Percentiles rank a stretch among this genome's conserved stretches.
These are phyloP conservation scores for Aureobasidium zeae DNA, from an alignment of 2,329 filamentous ascomycete species.

Conservation along the genomic window DNA sequence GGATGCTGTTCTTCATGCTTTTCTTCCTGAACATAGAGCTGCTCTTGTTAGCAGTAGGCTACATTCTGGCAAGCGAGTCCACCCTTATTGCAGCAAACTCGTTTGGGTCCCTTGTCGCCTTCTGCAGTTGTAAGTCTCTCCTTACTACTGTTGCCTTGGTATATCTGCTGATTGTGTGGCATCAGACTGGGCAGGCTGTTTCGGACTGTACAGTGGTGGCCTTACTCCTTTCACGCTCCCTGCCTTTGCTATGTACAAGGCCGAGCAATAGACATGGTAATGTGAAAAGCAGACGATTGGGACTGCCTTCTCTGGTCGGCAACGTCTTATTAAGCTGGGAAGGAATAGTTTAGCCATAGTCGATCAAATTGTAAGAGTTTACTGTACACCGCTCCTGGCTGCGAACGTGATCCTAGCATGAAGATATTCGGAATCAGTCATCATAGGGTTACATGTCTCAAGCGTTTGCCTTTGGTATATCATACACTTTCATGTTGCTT, in stretches of 20 bases:
- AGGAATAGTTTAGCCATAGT: no score
- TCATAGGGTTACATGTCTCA: not conserved
- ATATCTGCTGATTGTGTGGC: not conserved
- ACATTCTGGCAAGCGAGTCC: constrained; percentile 19
- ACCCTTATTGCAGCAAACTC: constrained; percentile 21
- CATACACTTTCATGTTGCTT: no score
- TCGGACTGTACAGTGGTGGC: constrained; percentile 20
- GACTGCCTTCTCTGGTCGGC: no score
- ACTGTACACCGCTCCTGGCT: no score
- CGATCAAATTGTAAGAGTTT: no score
- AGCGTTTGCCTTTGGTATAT: no score
- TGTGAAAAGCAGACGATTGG: no score
- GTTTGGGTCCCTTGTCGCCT: constrained; percentile 23
- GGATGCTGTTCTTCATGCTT: constrained; percentile 23
- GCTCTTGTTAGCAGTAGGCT: constrained; percentile 23
- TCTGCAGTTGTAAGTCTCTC: constrained; percentile 23
- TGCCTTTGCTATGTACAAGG: constrained; percentile 18
- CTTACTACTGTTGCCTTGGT: constrained; percentile 5
- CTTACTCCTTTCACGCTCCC: constrained; percentile 21
- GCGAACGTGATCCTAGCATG: no score
- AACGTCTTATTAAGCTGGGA: no score
- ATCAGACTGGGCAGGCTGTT: constrained; percentile 21
- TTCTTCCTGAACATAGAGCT: constrained; percentile 23
- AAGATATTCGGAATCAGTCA: not conserved
- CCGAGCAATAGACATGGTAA: not conserved